Evolutionary conservation across 345 rosid species (phyloP).

Genomic region (Salix viminalis): DNA sequence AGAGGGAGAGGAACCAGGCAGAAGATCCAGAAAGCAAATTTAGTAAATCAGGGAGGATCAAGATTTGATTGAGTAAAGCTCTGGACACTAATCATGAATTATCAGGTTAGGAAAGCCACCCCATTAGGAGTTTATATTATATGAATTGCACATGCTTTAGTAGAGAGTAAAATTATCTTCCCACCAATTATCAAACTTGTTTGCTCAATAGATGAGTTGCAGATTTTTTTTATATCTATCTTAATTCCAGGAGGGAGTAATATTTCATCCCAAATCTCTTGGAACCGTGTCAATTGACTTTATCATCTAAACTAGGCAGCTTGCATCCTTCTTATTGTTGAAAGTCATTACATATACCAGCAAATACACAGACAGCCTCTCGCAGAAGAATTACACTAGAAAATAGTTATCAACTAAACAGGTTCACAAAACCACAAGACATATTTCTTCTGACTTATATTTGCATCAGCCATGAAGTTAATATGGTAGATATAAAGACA

Average conservation of each 20-base stretch:
- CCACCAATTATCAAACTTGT: not conserved
- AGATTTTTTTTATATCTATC: not conserved
- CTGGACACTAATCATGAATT: not conserved
- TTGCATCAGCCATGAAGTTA: not conserved
- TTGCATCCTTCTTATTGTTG: not conserved
- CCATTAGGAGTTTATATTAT: not conserved
- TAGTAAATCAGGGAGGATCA: not conserved
- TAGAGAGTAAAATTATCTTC: not conserved
- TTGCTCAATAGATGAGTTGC: not conserved
- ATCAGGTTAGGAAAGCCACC: not conserved
- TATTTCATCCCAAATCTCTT: not conserved
- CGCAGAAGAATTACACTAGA: not conserved
- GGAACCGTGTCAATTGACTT: not conserved
- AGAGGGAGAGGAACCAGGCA: not conserved
- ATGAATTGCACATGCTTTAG: not conserved
- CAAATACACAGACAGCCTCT: not conserved
- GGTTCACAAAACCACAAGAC: not conserved
- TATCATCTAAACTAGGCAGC: not conserved
- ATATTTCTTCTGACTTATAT: not conserved
- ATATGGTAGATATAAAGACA: not conserved
- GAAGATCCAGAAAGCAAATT: not conserved
- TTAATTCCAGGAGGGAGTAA: not conserved
- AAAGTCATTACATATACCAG: not conserved
- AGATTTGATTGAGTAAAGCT: not conserved
- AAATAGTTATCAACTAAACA: not conserved